Conservation (phyloP, 106 monocot genomes). For the Hemerocallis citrina region DNA sequence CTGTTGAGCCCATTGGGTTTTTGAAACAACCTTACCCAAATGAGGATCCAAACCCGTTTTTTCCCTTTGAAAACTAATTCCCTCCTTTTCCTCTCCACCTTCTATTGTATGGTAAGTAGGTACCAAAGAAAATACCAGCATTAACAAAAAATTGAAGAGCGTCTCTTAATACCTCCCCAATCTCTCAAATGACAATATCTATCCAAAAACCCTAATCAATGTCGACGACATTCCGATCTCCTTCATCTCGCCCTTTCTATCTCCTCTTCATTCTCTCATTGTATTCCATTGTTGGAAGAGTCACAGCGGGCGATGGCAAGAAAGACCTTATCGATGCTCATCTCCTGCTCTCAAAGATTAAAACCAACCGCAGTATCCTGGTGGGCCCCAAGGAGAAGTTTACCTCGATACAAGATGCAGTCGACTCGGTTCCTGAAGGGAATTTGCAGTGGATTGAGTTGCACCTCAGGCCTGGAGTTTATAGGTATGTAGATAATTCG, state of each 20-base stretch:
- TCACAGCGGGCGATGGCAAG: neutral
- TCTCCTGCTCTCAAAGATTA: conserved; percentile 7
- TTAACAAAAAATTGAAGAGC: neutral
- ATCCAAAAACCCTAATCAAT: neutral
- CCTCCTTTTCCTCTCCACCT: conserved; percentile 8
- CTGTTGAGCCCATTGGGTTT: too few species aligned
- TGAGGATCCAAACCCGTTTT: too few species aligned
- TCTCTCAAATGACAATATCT: neutral
- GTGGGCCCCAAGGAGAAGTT: conserved; percentile 25
- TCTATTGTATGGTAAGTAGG: too few species aligned
- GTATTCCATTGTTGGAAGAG: neutral
- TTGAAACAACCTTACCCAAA: too few species aligned
- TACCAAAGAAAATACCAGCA: neutral
- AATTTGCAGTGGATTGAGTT: conserved; percentile 71
- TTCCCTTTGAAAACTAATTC: conserved; percentile 2
- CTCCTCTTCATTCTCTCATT: neutral
- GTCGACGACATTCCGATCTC: neutral
- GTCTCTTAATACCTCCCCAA: conserved; percentile 7
- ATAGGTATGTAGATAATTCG: conserved; percentile 26
- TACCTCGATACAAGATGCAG: conserved; percentile 63
- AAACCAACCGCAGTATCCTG: conserved; percentile 8
- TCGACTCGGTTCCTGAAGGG: conserved; percentile 61
- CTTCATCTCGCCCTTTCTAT: neutral
- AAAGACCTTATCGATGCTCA: conserved; percentile 13
- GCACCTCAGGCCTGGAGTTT: conserved; percentile 60